phyloP scores from a whole-genome alignment of 1,284 basidiomycete species.

The Ceratobasidium sp. region DNA sequence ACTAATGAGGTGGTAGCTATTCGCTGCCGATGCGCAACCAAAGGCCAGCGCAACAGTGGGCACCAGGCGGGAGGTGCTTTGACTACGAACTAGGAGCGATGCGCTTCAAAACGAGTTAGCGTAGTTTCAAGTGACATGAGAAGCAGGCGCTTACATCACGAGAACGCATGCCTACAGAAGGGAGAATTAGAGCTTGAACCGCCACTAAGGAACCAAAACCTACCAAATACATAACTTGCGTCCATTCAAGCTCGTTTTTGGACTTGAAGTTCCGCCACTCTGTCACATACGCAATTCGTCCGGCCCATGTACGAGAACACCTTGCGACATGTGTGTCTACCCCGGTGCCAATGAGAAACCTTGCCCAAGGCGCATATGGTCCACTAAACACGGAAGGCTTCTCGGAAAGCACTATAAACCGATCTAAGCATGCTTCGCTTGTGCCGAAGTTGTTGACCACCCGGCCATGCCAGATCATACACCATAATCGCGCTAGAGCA shows the following conservation, averaged over 20 bases:
- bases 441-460: constrained; percentile 22
- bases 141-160: constrained; percentile 6
- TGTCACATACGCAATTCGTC: constrained; percentile 21
- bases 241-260: constrained; percentile 35
- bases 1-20: background rate
- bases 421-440: constrained; percentile 10
- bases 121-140: background rate
- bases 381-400: background rate
- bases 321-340: background rate
- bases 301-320: background rate
- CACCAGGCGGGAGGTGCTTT: background rate
- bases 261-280: constrained; percentile 30
- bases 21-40: background rate
- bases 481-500: constrained; percentile 12
- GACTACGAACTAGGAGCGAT: background rate
- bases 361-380: background rate
- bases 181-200: background rate
- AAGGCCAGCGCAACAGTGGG: background rate
- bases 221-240: constrained; percentile 12
- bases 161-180: constrained; percentile 13
- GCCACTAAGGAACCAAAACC: background rate
- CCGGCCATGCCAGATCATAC: constrained; percentile 34
- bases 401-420: background rate
- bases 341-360: background rate
- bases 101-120: constrained; percentile 1